A percentile compares a stretch with the other conserved stretches of the same genome.
Conservation (phyloP, 306 rosid genomes). For the Carpinus viminea region DNA sequence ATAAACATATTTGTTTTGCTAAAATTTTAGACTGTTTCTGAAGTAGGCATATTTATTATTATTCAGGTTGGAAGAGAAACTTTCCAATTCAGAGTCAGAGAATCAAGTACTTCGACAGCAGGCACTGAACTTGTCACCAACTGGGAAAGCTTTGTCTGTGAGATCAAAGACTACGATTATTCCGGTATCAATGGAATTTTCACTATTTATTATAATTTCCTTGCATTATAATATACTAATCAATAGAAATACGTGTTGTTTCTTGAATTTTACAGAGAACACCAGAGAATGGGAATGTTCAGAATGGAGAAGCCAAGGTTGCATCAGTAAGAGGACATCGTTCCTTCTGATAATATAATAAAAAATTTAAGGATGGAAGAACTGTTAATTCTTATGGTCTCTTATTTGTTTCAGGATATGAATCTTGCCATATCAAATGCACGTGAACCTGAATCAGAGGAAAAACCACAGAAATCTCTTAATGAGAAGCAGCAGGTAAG, state of each 20-base stretch:
- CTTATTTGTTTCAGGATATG: conserved; percentile 58
- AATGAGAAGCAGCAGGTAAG: conserved; percentile 97
- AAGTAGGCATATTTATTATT: conserved; percentile 28
- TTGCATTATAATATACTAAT: conserved; percentile 18
- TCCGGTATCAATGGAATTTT: conserved; percentile 60
- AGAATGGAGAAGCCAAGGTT: conserved; percentile 71
- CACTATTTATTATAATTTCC: conserved; percentile 17
- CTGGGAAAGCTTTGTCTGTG: conserved; percentile 72
- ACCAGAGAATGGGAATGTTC: conserved; percentile 83
- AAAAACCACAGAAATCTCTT: conserved; percentile 94
- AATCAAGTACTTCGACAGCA: conserved; percentile 99
- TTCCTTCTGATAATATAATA: conserved; percentile 27
- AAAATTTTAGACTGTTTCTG: conserved; percentile 8
- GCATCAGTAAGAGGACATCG: conserved; percentile 49
- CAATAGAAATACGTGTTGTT: conserved; percentile 24
- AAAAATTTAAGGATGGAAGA: conserved; percentile 4
- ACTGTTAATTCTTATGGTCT: conserved; percentile 28
- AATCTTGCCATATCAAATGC: conserved; percentile 70
- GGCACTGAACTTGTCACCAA: conserved; percentile 93
- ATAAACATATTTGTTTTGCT: conserved; percentile 5
- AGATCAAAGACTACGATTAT: conserved; percentile 80
- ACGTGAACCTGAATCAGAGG: conserved; percentile 98
- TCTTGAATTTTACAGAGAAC: conserved; percentile 76
- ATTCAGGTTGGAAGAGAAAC: conserved; percentile 88
- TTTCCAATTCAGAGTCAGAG: conserved; percentile 96